Base-by-base conservation (phyloP, 1,139 yeast genomes). In the Debaryomyces subglobosus region DNA sequence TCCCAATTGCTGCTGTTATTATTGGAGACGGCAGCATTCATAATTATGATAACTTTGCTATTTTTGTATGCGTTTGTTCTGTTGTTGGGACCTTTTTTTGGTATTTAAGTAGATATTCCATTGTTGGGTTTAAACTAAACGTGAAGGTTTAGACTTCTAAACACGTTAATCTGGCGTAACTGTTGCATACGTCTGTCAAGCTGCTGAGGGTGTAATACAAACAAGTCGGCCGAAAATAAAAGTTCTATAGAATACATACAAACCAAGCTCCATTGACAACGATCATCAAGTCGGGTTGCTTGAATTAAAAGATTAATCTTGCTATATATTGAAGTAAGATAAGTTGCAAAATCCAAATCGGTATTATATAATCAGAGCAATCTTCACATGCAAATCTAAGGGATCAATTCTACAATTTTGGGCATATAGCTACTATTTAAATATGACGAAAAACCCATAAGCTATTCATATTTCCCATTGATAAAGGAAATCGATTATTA, bases 1-100 rank as follows among this genome's bases (percentile, higher is more conserved):
- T 75, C 15, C 79, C 79, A 4, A 55, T 72, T 13, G 78, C 73
- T 4, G 74, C 77, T 23, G 67, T 72, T n/a, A 69, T 75, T 23
- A 74, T 75, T 36, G 72, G 70, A 7, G 54, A 65, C 37, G 74
- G 72, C 24, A 59, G 64, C 27, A 54, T 55, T 30, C 61, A 57
- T 21, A 63, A 66, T 39, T 75, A 74, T 50, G 53, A 60, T 35
- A 60, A 66, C 60, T 74, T 74, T 56, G 66, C 71, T 3, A 52
- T 72, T 38, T 64, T 73, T 49, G 69, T 70, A 47, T 77, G 76
- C 4, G 52, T 64, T 16, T 59, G 72, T 34, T 59, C 72, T 1
- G 45, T 63, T 5, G 52, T 57, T 1, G 72, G 74, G 2, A 56
- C 69, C 0, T 33, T 57, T 1, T 66, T 67, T 30, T 74, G 78